These are phyloP conservation scores for Cladorrhinum sp. DNA, from an alignment of 2,329 filamentous ascomycete species.

Conservation along the genomic window DNA sequence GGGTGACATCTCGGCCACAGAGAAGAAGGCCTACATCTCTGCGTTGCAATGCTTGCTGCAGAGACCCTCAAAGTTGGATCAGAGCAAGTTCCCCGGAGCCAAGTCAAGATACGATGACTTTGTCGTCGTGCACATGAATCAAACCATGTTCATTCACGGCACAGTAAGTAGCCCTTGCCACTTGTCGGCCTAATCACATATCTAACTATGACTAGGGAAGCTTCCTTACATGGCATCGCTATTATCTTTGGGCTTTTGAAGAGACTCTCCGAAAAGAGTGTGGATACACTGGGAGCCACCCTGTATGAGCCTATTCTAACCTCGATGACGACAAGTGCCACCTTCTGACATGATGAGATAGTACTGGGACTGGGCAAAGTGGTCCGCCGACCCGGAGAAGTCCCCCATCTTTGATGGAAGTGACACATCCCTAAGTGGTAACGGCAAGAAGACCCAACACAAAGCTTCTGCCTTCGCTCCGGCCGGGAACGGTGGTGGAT, in stretches of 20 bases:
- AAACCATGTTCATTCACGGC: conserved; percentile 31
- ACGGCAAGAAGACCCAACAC: conserved; percentile 39
- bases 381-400: conserved; percentile 42
- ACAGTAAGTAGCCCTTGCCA: conserved; percentile 24
- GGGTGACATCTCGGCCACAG: conserved; percentile 29
- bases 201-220: conserved; percentile 28
- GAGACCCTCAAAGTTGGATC: conserved; percentile 34
- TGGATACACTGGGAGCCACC: conserved; percentile 40
- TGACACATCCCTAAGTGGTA: conserved; percentile 47
- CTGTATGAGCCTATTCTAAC: conserved; percentile 26
- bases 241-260: conserved; percentile 40
- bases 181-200: neutral
- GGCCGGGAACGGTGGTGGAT: conserved; percentile 55
- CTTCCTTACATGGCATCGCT: conserved; percentile 45
- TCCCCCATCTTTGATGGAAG: conserved; percentile 56
- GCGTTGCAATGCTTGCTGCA: conserved; percentile 35
- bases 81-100: conserved; percentile 31
- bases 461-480: conserved; percentile 32
- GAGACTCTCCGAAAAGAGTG: conserved; percentile 41
- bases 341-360: conserved; percentile 20
- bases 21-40: conserved; percentile 33
- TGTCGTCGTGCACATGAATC: conserved; percentile 38
- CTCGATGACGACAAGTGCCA: neutral
- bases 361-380: conserved; percentile 53
- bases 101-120: conserved; percentile 38